Conservation (phyloP, 345 rosid species). For the Odontarrhena argentea region DNA sequence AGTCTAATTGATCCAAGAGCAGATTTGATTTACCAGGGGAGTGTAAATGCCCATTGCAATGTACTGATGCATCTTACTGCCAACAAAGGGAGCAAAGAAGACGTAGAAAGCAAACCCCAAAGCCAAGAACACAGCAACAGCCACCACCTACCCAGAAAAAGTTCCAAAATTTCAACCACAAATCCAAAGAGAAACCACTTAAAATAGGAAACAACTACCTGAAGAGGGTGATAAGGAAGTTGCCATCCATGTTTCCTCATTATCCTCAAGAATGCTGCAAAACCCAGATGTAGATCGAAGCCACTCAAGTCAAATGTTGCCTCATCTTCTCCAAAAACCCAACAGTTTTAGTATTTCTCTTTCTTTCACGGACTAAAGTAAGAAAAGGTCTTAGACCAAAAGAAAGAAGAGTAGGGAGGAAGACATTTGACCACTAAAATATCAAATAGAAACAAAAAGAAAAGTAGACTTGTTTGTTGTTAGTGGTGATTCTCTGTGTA, state of each 20-base stretch:
- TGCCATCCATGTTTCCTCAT: slow-evolving; percentile 99
- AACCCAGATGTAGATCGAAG: slow-evolving; percentile 41
- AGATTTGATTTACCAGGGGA: slow-evolving; percentile 88
- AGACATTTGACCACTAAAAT: slow-evolving; percentile 39
- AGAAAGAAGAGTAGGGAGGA: slow-evolving; percentile 33
- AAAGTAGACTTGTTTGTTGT: slow-evolving; percentile 38
- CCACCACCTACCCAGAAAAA: slow-evolving; percentile 72
- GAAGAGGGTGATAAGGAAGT: slow-evolving; percentile 98
- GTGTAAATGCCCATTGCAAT: slow-evolving; percentile 89
- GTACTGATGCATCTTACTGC: slow-evolving; percentile 75
- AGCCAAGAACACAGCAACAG: slow-evolving; percentile 97
- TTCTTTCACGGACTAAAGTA: slow-evolving; percentile 43
- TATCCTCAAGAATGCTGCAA: slow-evolving; percentile 47
- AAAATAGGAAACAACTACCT: slow-evolving; percentile 47
- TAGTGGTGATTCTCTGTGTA: slow-evolving; percentile 43
- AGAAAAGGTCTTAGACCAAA: slow-evolving; percentile 24
- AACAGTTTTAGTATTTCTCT: slow-evolving; percentile 21
- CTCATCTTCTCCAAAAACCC: slow-evolving; percentile 50
- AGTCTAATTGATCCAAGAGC: background rate
- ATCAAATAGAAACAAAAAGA: slow-evolving; percentile 35
- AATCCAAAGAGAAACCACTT: background rate
- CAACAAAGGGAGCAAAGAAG: slow-evolving; percentile 98
- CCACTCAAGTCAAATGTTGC: slow-evolving; percentile 27
- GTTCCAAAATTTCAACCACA: slow-evolving; percentile 30
- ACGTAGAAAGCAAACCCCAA: slow-evolving; percentile 97